These are phyloP conservation scores for Circinella minor DNA, from an alignment of 371 early-diverging fungal species.

Conservation along the genomic window DNA sequence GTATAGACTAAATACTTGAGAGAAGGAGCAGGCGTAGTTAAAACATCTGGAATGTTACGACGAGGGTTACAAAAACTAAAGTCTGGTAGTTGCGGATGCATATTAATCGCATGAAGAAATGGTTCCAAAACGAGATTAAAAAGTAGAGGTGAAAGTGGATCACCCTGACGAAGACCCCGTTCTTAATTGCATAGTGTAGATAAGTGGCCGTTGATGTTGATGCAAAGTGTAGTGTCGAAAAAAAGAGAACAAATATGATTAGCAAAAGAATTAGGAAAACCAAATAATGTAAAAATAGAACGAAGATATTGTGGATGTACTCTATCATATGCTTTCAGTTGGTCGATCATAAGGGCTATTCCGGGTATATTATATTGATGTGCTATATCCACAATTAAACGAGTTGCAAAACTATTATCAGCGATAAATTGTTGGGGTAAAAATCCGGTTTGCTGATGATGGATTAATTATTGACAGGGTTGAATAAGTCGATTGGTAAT, in stretches of 20 bases:
- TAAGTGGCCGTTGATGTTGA: too few species aligned
- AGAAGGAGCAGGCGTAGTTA: not conserved
- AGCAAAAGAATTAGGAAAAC: too few species aligned
- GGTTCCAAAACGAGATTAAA: too few species aligned
- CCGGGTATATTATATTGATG: not conserved
- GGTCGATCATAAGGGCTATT: conserved; percentile 8
- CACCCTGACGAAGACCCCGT: too few species aligned
- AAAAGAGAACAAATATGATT: too few species aligned
- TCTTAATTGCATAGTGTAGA: too few species aligned
- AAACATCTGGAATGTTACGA: too few species aligned
- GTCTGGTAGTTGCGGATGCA: not conserved
- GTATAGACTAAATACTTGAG: conserved; percentile 16
- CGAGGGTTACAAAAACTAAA: not conserved
- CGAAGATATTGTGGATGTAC: too few species aligned
- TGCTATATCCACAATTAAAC: conserved; percentile 9
- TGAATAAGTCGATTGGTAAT: conserved; percentile 13
- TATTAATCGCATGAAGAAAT: conserved; percentile 15
- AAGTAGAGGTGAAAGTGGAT: too few species aligned
- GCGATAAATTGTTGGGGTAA: conserved; percentile 16
- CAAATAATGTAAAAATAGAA: too few species aligned
- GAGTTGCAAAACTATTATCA: conserved; percentile 15
- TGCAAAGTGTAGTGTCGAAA: too few species aligned
- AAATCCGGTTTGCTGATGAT: conserved; percentile 25
- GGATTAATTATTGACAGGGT: not conserved
- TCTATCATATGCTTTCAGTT: too few species aligned